These are phyloP conservation scores for Globisporangium uncinulatum DNA, from an alignment of 352 stramenopile species.

Conservation along the genomic window DNA sequence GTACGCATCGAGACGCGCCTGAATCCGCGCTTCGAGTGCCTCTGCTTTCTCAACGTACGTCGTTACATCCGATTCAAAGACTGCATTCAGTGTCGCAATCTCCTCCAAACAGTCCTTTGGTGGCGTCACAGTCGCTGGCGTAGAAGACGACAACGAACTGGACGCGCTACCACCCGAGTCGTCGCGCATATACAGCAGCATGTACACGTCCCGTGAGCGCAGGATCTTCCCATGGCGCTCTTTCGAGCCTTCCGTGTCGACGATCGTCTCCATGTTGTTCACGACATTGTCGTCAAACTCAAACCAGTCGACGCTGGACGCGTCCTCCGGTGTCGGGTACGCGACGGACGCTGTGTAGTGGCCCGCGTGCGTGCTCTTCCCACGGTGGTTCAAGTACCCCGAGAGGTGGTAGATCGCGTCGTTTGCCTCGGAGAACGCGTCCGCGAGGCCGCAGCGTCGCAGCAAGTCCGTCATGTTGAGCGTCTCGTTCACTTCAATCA, in stretches of 20 bases:
- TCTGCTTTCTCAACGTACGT: conserved; percentile 39
- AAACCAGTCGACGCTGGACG: conserved; percentile 46
- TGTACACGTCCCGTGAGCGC: conserved; percentile 79
- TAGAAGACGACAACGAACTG: not conserved
- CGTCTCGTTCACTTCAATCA: conserved; percentile 78
- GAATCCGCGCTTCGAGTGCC: conserved; percentile 43
- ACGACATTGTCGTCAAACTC: conserved; percentile 82
- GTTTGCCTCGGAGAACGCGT: conserved; percentile 25
- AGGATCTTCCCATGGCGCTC: conserved; percentile 51
- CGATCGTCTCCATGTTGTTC: conserved; percentile 33
- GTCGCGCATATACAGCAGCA: conserved; percentile 75
- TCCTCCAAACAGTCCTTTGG: conserved; percentile 32
- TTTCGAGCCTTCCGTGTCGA: conserved; percentile 32
- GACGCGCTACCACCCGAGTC: conserved; percentile 8
- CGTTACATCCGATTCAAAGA: conserved; percentile 41
- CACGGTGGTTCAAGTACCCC: conserved; percentile 78
- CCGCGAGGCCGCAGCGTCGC: conserved; percentile 29
- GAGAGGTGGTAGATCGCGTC: conserved; percentile 68
- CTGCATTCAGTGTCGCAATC: conserved; percentile 43
- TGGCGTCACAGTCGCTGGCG: conserved; percentile 11
- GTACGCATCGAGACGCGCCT: conserved; percentile 47
- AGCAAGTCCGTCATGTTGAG: conserved; percentile 74
- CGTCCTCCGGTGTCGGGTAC: conserved; percentile 27
- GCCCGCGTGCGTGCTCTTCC: conserved; percentile 73
- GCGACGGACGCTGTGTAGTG: conserved; percentile 85